Conservation (phyloP, 306 rosid species). For the Corylus avellana region DNA sequence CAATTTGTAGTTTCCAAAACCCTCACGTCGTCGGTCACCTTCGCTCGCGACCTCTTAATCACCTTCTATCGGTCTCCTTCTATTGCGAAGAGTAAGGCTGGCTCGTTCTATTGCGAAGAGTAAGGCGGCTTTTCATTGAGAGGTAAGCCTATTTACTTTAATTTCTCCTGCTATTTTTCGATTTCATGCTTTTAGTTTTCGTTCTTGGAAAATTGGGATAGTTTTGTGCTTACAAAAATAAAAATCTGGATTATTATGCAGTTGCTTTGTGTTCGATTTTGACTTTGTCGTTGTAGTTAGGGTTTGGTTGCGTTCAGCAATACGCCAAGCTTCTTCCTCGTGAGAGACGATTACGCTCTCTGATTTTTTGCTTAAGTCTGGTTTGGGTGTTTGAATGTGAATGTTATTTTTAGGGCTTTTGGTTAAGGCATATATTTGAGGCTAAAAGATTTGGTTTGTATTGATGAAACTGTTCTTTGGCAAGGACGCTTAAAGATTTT, state of each 20-base stretch:
- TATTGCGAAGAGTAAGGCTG: background rate
- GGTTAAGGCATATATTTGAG: background rate
- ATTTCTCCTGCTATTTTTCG: background rate
- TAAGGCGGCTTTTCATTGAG: background rate
- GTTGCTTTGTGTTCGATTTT: background rate
- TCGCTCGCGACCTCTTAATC: background rate
- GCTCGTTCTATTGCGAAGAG: background rate
- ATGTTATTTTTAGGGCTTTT: background rate
- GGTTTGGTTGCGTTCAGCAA: background rate
- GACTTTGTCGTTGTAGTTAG: background rate
- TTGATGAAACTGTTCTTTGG: background rate
- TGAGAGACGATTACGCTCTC: background rate
- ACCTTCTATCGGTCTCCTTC: too few relatives aligned
- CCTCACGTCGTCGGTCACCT: background rate
- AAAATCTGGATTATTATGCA: background rate
- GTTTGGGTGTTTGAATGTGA: background rate
- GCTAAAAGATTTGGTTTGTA: background rate
- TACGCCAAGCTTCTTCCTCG: background rate
- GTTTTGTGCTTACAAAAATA: background rate
- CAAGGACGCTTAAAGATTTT: background rate
- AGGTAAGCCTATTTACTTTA: conserved; percentile 12
- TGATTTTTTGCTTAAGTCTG: background rate
- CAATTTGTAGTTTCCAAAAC: background rate
- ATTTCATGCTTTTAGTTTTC: background rate
- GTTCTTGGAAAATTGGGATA: background rate